Evolutionary conservation across 208 protist species (phyloP).

Genomic region (Trypanosoma melophagium): DNA sequence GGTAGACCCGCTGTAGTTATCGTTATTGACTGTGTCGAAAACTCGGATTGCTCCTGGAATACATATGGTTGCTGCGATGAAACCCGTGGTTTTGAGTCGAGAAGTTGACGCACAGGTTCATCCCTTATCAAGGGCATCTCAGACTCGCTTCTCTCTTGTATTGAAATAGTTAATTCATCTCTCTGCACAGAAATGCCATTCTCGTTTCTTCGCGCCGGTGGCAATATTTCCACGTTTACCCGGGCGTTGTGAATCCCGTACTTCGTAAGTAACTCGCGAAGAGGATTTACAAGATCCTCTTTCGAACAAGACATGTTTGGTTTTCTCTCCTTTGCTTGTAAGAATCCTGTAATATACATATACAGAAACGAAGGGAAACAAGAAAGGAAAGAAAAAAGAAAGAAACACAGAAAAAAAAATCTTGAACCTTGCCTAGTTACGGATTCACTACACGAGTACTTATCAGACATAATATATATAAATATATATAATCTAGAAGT

Average conservation of each 20-base stretch:
- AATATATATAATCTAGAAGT: constrained; percentile 1
- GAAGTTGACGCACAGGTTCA: not conserved
- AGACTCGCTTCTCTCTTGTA: not conserved
- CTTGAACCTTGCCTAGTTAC: not conserved
- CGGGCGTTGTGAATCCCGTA: constrained; percentile 47
- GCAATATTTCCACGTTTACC: constrained; percentile 43
- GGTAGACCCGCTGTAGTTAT: no score
- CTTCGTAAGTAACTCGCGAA: constrained; percentile 51
- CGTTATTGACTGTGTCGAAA: no score
- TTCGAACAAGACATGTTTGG: constrained; percentile 12
- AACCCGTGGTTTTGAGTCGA: no score
- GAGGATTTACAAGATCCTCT: constrained; percentile 38
- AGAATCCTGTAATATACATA: not conserved
- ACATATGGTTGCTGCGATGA: no score
- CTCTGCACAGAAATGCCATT: not conserved
- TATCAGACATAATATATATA: not conserved
- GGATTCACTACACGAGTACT: no score
- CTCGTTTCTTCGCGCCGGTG: not conserved
- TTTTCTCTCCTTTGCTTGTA: not conserved
- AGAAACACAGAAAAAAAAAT: not conserved
- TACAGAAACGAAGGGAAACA: constrained; percentile 1
- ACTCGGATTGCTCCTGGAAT: no score
- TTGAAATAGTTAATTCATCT: not conserved
- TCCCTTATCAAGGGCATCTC: no score
- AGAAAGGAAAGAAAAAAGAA: constrained; percentile 20